A percentile compares a stretch with the other conserved stretches of the same genome.
Conservation (phyloP, 73 alveolate species). For the Breviolum minutum region DNA sequence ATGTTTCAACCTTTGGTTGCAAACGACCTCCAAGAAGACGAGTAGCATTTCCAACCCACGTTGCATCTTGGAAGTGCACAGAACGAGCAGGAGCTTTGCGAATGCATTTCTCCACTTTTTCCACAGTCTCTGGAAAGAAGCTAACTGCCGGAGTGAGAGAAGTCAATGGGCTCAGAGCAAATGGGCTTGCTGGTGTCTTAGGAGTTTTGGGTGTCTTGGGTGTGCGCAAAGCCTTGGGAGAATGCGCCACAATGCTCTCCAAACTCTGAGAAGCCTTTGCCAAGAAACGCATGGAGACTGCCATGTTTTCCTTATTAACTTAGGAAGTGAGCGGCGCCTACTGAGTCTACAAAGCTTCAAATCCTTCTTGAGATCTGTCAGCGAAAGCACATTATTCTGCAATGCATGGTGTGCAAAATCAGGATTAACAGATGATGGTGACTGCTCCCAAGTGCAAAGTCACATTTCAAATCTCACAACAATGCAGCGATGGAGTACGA, state of each 20-base stretch:
- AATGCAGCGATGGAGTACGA: too few relatives aligned
- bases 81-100: conserved; percentile 65
- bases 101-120: conserved; percentile 39
- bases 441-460: too few relatives aligned
- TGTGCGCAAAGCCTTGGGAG: conserved; percentile 76
- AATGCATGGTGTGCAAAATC: too few relatives aligned
- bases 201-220: conserved; percentile 86
- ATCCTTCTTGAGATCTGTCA: too few relatives aligned
- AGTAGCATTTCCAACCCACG: conserved; percentile 65
- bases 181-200: conserved; percentile 63
- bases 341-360: not conserved
- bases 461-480: too few relatives aligned
- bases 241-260: conserved; percentile 81
- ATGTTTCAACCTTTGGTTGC: not conserved
- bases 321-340: not conserved
- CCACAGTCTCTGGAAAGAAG: conserved; percentile 75
- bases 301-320: conserved; percentile 7
- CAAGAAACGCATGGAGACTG: conserved; percentile 79
- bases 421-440: too few relatives aligned
- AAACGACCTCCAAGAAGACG: conserved; percentile 44
- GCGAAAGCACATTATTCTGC: too few relatives aligned
- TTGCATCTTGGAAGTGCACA: conserved; percentile 48
- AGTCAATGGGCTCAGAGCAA: conserved; percentile 62
- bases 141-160: conserved; percentile 10
- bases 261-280: conserved; percentile 72